Percentiles rank a stretch among this genome's conserved stretches.
phyloP scores from a whole-genome alignment of 1,284 basidiomycete genomes.

The Pseudozyma sp. region DNA sequence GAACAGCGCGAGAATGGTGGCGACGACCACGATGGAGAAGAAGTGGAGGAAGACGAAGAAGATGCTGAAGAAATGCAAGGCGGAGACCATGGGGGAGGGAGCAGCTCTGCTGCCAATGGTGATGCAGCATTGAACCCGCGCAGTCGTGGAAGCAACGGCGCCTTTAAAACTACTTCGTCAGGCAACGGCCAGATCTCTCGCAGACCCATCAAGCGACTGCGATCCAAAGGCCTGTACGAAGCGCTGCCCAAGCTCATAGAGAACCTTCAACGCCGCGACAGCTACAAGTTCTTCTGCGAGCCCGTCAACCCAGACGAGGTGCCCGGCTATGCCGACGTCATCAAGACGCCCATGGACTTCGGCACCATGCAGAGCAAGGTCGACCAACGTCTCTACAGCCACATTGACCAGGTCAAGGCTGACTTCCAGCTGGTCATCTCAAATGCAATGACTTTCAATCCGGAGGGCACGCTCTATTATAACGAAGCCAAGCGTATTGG shows the following conservation, averaged over 20 bases:
- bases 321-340: conserved; percentile 77
- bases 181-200: conserved; percentile 19
- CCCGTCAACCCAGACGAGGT: conserved; percentile 78
- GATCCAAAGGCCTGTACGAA: conserved; percentile 50
- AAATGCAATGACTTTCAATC: conserved; percentile 66
- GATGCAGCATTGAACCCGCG: conserved; percentile 16
- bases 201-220: conserved; percentile 47
- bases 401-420: conserved; percentile 54
- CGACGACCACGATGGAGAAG: conserved; percentile 6
- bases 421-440: conserved; percentile 63
- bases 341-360: conserved; percentile 83
- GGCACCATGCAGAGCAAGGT: conserved; percentile 76
- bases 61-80: conserved; percentile 2
- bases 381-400: conserved; percentile 41
- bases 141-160: conserved; percentile 24
- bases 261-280: conserved; percentile 75
- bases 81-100: not conserved
- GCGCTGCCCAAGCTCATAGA: conserved; percentile 53
- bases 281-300: conserved; percentile 83
- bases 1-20: conserved; percentile 9
- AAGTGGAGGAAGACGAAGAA: not conserved
- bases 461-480: conserved; percentile 61
- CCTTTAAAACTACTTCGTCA: conserved; percentile 16
- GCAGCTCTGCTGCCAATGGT: not conserved
- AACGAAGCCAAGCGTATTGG: conserved; percentile 61